Conservation (phyloP, 345 rosid genomes). For the Bretschneidera sinensis region DNA sequence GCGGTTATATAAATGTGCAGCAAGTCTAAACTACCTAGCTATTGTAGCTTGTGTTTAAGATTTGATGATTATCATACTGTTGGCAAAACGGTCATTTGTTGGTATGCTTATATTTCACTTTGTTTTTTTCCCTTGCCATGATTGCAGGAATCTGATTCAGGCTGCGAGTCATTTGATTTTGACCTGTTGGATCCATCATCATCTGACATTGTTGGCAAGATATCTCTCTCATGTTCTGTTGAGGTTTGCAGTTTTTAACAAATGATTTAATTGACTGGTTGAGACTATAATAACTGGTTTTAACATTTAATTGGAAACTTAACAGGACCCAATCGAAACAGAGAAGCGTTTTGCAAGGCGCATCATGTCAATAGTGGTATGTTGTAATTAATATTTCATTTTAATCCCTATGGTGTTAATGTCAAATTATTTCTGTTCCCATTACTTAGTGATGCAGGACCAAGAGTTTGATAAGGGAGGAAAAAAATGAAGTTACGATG, state of each 20-base stretch:
- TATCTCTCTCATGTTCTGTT: conserved; percentile 67
- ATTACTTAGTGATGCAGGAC: too few relatives aligned
- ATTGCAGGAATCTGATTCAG: conserved; percentile 59
- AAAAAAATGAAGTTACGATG: too few relatives aligned
- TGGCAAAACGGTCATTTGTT: neutral
- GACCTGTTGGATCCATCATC: conserved; percentile 70
- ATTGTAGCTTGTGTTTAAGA: too few relatives aligned
- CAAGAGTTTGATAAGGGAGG: too few relatives aligned
- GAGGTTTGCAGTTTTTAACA: conserved; percentile 48
- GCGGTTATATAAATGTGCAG: too few relatives aligned
- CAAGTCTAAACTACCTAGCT: too few relatives aligned
- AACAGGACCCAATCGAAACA: conserved; percentile 85
- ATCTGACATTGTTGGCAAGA: conserved; percentile 57
- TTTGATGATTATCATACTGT: too few relatives aligned
- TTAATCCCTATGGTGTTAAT: neutral
- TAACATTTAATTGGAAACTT: conserved; percentile 20
- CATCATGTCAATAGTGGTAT: conserved; percentile 81
- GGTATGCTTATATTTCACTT: neutral
- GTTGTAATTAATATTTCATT: conserved; percentile 14
- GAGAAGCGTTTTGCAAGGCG: conserved; percentile 83
- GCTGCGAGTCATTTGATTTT: conserved; percentile 40
- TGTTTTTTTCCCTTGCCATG: neutral
- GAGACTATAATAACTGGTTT: conserved; percentile 6
- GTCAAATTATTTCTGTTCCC: neutral
- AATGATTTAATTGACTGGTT: conserved; percentile 1